Percentiles rank a stretch among this genome's conserved stretches.
Conservation (phyloP, 2,329 filamentous ascomycete genomes). For the Byssochlamys sp. region DNA sequence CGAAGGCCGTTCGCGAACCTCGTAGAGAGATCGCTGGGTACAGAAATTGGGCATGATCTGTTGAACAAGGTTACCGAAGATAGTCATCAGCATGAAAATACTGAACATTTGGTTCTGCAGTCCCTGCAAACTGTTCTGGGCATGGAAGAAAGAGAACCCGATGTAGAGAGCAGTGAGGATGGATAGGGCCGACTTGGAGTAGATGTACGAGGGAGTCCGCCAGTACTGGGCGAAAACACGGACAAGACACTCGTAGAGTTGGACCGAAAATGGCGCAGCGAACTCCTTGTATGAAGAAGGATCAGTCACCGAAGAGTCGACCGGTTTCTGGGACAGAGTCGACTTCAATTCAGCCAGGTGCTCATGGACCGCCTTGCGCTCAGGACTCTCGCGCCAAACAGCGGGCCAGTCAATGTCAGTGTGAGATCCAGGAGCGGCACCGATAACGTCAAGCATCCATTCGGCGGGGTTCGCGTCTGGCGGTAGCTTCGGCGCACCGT, state of each 20-base stretch:
- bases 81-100: conserved; percentile 71
- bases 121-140: conserved; percentile 63
- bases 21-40: conserved; percentile 38
- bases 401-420: conserved; percentile 54
- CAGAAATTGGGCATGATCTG: background rate
- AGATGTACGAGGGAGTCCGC: conserved; percentile 79
- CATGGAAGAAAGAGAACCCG: conserved; percentile 69
- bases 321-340: conserved; percentile 23
- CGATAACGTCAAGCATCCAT: conserved; percentile 28
- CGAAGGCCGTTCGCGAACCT: conserved; percentile 56
- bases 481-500: conserved; percentile 58
- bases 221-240: conserved; percentile 85
- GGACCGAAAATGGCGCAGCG: conserved; percentile 59
- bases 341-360: conserved; percentile 43
- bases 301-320: conserved; percentile 14
- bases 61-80: conserved; percentile 37
- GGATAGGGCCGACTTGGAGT: conserved; percentile 50
- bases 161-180: conserved; percentile 60
- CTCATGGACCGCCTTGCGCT: conserved; percentile 45
- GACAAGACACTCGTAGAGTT: conserved; percentile 52
- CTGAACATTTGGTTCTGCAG: conserved; percentile 84
- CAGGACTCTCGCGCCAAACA: conserved; percentile 50
- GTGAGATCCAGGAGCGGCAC: conserved; percentile 51
- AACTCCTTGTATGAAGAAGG: conserved; percentile 60
- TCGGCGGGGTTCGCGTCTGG: conserved; percentile 68